Percentiles rank a stretch among this genome's conserved stretches.
phyloP scores from a whole-genome alignment of 257 asterid genomes.

The Solanum phureja region DNA sequence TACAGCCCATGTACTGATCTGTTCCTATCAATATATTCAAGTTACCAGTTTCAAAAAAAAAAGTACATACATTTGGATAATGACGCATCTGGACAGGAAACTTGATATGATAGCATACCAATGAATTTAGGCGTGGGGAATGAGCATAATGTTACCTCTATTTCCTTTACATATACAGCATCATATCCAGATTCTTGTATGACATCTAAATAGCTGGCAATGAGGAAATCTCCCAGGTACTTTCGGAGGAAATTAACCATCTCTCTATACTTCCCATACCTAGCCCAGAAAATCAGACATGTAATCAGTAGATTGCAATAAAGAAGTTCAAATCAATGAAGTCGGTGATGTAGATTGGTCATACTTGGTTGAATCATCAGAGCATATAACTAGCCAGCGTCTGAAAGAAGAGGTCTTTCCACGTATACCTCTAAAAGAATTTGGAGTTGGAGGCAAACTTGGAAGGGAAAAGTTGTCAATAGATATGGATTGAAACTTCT shows the following conservation, averaged over 20 bases:
- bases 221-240: constrained; percentile 91
- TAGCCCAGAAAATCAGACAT: constrained; percentile 13
- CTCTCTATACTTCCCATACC: constrained; percentile 68
- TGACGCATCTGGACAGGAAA: background rate
- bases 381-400: constrained; percentile 82
- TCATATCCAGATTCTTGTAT: constrained; percentile 82
- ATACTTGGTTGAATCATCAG: constrained; percentile 80
- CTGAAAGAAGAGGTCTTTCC: constrained; percentile 67
- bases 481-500: constrained; percentile 27
- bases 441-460: constrained; percentile 58
- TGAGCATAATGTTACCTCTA: constrained; percentile 47
- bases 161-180: constrained; percentile 55
- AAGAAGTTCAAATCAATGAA: background rate
- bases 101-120: background rate
- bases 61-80: background rate
- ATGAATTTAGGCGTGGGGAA: background rate
- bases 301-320: background rate
- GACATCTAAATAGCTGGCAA: constrained; percentile 75
- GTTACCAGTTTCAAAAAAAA: background rate
- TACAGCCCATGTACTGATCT: background rate
- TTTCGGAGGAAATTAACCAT: constrained; percentile 75
- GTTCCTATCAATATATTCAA: background rate
- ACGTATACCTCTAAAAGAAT: constrained; percentile 78
- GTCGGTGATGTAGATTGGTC: background rate
- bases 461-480: constrained; percentile 56